Evolutionary conservation across 208 protist genomes (phyloP).

Genomic region (Acanthamoeba polyphaga): DNA sequence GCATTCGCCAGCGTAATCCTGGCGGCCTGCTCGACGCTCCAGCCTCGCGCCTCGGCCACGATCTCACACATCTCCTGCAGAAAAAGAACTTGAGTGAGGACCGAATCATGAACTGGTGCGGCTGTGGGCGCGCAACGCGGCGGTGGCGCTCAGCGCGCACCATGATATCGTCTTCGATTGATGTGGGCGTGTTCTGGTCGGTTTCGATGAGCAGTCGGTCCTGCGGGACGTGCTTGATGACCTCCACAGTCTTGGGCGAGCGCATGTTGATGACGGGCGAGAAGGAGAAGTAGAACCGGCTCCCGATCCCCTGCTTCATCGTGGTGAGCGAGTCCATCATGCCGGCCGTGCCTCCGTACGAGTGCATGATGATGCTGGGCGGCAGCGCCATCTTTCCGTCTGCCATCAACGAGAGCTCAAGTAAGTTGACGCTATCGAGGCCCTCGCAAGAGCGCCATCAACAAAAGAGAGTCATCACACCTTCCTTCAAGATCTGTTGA

Average conservation of each 20-base stretch:
- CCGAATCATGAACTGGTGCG: neutral
- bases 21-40: constrained; percentile 24
- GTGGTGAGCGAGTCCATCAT: constrained; percentile 64
- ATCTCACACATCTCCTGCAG: constrained; percentile 53
- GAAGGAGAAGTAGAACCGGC: constrained; percentile 76
- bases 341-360: constrained; percentile 58
- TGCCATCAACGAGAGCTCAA: neutral
- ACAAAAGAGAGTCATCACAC: neutral
- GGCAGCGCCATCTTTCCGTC: constrained; percentile 29
- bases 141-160: neutral
- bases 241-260: constrained; percentile 37
- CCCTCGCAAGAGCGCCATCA: neutral
- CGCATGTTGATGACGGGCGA: constrained; percentile 75
- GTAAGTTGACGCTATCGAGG: no score
- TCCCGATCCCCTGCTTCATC: constrained; percentile 1
- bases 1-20: neutral
- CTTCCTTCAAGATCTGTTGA: constrained; percentile 20
- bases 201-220: constrained; percentile 69
- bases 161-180: neutral
- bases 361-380: constrained; percentile 72
- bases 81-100: neutral
- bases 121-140: neutral
- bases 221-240: constrained; percentile 62
- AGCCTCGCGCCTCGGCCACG: constrained; percentile 12
- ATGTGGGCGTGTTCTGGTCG: constrained; percentile 27